These are phyloP conservation scores for Aspergillus tanneri DNA, from an alignment of 2,329 filamentous ascomycete species.

Conservation along the genomic window DNA sequence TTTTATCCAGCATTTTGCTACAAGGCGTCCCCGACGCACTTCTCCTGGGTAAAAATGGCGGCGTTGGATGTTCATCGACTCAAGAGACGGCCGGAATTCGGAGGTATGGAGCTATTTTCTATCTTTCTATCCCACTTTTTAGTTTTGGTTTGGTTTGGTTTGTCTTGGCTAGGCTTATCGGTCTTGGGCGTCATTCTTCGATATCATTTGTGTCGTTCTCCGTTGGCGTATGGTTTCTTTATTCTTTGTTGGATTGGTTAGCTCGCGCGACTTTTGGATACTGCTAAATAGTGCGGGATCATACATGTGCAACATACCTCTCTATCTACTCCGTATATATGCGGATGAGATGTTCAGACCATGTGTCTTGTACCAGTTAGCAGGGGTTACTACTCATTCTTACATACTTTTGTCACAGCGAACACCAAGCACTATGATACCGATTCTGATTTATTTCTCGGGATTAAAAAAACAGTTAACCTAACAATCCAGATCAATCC, in stretches of 20 bases:
- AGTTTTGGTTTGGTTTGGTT: not conserved
- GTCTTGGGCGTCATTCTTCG: not conserved
- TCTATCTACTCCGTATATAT: not conserved
- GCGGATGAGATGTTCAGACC: not conserved
- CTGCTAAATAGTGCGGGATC: not conserved
- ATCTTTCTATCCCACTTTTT: not conserved
- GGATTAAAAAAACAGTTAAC: not conserved
- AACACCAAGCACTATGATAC: not conserved
- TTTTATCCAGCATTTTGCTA: slow-evolving; percentile 63
- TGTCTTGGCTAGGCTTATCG: not conserved
- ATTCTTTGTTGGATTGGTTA: not conserved
- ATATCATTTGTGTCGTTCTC: not conserved
- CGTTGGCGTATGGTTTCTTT: not conserved
- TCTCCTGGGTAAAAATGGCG: slow-evolving; percentile 63
- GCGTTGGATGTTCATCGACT: slow-evolving; percentile 56
- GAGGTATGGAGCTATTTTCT: slow-evolving; percentile 43
- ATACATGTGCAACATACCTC: not conserved
- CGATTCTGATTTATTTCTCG: not conserved
- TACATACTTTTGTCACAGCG: not conserved
- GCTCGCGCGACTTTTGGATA: not conserved
- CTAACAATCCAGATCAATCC: slow-evolving; percentile 47
- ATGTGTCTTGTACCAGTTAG: not conserved
- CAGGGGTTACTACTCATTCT: not conserved
- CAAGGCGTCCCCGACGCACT: slow-evolving; percentile 59
- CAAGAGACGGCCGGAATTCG: slow-evolving; percentile 49